Percentiles rank a stretch among this genome's conserved stretches.
phyloP scores from a whole-genome alignment of 148 eudicot genomes.

The Linanthus parryae region DNA sequence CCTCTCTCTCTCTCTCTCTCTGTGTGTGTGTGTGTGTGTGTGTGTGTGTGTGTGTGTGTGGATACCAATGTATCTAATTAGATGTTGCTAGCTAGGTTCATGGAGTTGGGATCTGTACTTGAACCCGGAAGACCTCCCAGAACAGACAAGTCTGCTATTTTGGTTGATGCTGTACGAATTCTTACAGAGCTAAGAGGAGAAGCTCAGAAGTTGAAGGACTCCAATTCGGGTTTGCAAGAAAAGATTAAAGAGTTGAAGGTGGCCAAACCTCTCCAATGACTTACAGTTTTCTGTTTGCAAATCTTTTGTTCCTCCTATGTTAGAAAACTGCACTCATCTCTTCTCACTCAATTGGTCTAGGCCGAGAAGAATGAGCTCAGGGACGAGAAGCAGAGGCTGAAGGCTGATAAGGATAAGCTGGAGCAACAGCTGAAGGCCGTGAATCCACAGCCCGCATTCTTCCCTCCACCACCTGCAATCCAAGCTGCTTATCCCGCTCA shows the following conservation, averaged over 20 bases:
- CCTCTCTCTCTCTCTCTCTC: not conserved
- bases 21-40: too few relatives aligned
- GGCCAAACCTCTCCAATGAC: not conserved
- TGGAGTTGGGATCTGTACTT: slow-evolving; percentile 43
- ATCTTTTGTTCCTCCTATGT: not conserved
- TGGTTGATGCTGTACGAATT: slow-evolving; percentile 47
- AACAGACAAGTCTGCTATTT: slow-evolving; percentile 58
- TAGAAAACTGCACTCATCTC: not conserved
- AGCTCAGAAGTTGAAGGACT: slow-evolving; percentile 52
- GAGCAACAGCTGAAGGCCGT: slow-evolving; percentile 53
- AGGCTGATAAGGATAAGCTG: slow-evolving; percentile 61
- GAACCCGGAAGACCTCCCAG: slow-evolving; percentile 52
- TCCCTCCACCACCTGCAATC: slow-evolving; percentile 35
- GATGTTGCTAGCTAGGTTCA: slow-evolving; percentile 32
- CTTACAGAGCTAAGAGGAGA: slow-evolving; percentile 50
- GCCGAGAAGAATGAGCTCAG: slow-evolving; percentile 66
- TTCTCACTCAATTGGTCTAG: slow-evolving; percentile 15
- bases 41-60: too few relatives aligned
- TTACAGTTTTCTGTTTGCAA: not conserved
- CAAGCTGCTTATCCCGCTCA: slow-evolving; percentile 48
- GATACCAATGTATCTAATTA: slow-evolving; percentile 6
- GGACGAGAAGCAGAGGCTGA: slow-evolving; percentile 71
- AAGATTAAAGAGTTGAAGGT: slow-evolving; percentile 57
- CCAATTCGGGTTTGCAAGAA: slow-evolving; percentile 41
- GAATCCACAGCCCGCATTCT: slow-evolving; percentile 44